Conservation (phyloP, 495 filamentous ascomycete genomes). For the Echria macrotheca region DNA sequence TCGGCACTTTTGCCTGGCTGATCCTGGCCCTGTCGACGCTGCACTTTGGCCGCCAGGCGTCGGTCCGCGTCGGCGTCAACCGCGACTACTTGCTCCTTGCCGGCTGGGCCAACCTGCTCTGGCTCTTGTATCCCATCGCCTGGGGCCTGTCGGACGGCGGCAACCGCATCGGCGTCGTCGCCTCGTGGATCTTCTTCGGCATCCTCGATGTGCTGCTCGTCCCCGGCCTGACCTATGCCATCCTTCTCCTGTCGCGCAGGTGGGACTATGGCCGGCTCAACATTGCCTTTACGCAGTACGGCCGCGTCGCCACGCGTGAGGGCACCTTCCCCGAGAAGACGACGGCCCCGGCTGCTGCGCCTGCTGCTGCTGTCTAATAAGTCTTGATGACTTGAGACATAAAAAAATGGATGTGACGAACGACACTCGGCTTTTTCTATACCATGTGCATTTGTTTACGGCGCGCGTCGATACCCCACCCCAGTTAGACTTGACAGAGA, state of each 20-base stretch:
- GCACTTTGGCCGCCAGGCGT: conserved; percentile 18
- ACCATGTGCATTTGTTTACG: too few relatives aligned
- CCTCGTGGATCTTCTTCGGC: conserved; percentile 42
- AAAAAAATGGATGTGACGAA: too few relatives aligned
- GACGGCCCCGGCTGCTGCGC: conserved; percentile 18
- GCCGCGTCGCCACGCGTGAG: conserved; percentile 34
- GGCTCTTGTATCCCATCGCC: conserved; percentile 46
- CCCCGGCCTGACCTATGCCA: conserved; percentile 29
- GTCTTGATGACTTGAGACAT: too few relatives aligned
- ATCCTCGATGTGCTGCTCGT: conserved; percentile 40
- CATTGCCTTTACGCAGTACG: conserved; percentile 50
- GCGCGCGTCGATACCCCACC: too few relatives aligned
- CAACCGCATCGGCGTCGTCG: conserved; percentile 38
- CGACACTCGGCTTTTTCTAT: too few relatives aligned
- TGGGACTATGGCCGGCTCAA: conserved; percentile 47
- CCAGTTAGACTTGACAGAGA: too few relatives aligned
- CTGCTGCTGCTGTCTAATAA: conserved; percentile 13
- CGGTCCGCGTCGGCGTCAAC: conserved; percentile 32
- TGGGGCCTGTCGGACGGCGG: conserved; percentile 44
- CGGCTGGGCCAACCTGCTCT: conserved; percentile 41
- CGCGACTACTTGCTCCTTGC: conserved; percentile 37
- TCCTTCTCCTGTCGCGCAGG: conserved; percentile 33
- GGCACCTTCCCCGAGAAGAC: conserved; percentile 44
- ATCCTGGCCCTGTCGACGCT: conserved; percentile 33
- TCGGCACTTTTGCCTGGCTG: conserved; percentile 33